These are phyloP conservation scores for Zymoseptoria crescenta DNA, from an alignment of 2,329 filamentous ascomycete genomes.

Conservation along the genomic window DNA sequence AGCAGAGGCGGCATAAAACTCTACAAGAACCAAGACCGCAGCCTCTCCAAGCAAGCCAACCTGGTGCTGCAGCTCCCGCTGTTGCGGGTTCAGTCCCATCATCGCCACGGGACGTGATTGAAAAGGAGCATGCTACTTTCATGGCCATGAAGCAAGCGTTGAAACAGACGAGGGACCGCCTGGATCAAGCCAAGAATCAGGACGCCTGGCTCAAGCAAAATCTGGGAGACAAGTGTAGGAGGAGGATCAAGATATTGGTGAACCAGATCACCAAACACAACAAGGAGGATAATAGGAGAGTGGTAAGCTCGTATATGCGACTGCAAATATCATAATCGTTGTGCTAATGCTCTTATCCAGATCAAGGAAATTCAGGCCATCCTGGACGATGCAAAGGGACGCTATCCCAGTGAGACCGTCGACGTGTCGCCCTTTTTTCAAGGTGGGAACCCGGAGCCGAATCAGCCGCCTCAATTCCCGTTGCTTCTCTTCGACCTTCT, in stretches of 20 bases:
- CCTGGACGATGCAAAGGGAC: conserved; percentile 37
- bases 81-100: neutral
- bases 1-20: neutral
- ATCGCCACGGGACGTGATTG: neutral
- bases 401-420: conserved; percentile 16
- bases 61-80: neutral
- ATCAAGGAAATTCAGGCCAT: conserved; percentile 43
- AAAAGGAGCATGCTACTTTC: neutral
- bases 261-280: conserved; percentile 61
- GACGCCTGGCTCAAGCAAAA: neutral
- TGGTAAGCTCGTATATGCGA: conserved; percentile 37
- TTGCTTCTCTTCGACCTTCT: conserved; percentile 60
- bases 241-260: conserved; percentile 62
- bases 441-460: conserved; percentile 26
- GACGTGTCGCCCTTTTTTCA: conserved; percentile 33
- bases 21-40: neutral
- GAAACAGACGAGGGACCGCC: conserved; percentile 45
- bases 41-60: neutral
- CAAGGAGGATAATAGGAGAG: conserved; percentile 52
- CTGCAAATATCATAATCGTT: neutral
- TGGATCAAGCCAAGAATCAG: neutral
- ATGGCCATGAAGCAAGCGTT: conserved; percentile 32
- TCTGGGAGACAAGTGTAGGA: neutral
- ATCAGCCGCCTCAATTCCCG: conserved; percentile 29
- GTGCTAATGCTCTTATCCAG: conserved; percentile 24